Conservation (phyloP, 2,329 filamentous ascomycete genomes). For the Venturia effusa region DNA sequence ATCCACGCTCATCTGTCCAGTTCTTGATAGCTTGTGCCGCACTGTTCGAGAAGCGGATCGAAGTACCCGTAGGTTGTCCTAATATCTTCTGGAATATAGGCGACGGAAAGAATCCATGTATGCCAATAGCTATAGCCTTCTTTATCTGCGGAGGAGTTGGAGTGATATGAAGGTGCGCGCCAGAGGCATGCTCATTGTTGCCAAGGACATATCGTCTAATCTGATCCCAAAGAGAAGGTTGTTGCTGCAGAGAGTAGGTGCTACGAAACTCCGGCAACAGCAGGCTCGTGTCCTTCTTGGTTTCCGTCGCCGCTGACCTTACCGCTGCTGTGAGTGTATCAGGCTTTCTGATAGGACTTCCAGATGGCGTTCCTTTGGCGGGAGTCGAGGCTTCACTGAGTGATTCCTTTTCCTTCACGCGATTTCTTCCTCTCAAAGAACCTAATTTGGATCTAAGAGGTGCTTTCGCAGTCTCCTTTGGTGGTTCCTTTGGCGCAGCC, state of each 20-base stretch:
- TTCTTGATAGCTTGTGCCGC: conserved; percentile 72
- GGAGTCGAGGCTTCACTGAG: conserved; percentile 12
- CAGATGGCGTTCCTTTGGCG: conserved; percentile 10
- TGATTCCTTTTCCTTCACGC: conserved; percentile 15
- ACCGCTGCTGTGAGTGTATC: neutral
- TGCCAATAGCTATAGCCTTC: conserved; percentile 82
- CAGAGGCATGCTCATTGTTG: conserved; percentile 46
- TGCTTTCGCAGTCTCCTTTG: conserved; percentile 12
- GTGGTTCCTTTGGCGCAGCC: conserved; percentile 16
- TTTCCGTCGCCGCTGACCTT: conserved; percentile 8
- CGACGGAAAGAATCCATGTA: conserved; percentile 90
- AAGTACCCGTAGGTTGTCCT: conserved; percentile 91
- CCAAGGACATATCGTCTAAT: conserved; percentile 30
- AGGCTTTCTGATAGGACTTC: conserved; percentile 14
- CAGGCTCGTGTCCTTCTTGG: conserved; percentile 43
- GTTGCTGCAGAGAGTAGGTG: conserved; percentile 46
- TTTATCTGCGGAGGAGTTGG: conserved; percentile 62
- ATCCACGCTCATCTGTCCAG: conserved; percentile 68
- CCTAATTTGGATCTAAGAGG: conserved; percentile 4
- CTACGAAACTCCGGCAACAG: conserved; percentile 58
- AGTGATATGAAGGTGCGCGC: conserved; percentile 58
- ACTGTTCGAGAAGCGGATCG: conserved; percentile 81
- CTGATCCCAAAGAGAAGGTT: conserved; percentile 34
- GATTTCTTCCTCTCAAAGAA: conserved; percentile 4
- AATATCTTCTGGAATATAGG: conserved; percentile 80